phyloP scores from a whole-genome alignment of 768 basidiomycete species.

The Phaeolepiota aurea region DNA sequence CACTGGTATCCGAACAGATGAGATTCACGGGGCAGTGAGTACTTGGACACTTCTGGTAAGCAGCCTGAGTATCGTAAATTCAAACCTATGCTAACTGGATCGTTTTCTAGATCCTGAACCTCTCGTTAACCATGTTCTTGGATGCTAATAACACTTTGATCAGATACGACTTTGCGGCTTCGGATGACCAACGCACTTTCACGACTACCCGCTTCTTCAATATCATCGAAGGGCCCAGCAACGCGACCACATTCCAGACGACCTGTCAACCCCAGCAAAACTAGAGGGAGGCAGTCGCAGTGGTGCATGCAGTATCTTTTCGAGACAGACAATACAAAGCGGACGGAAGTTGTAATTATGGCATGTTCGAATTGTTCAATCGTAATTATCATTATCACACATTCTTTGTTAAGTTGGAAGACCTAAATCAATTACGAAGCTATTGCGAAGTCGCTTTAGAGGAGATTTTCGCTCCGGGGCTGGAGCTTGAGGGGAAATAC shows the following conservation, averaged over 20 bases:
- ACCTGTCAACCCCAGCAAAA: too few species aligned
- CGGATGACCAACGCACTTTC: conserved; percentile 16
- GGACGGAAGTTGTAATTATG: too few species aligned
- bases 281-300: too few species aligned
- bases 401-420: neutral
- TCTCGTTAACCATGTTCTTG: conserved; percentile 14
- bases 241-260: conserved; percentile 16
- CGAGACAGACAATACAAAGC: too few species aligned
- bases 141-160: conserved; percentile 17
- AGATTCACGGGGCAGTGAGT: conserved; percentile 16
- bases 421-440: neutral
- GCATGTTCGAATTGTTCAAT: too few species aligned
- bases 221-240: conserved; percentile 15
- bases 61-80: neutral
- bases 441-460: neutral
- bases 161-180: conserved; percentile 18
- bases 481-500: neutral
- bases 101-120: neutral
- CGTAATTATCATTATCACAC: neutral
- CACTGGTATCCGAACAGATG: conserved; percentile 15
- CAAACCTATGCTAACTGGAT: neutral
- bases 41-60: neutral
- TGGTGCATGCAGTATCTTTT: too few species aligned
- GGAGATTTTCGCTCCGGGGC: too few species aligned
- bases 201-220: conserved; percentile 22